Evolutionary conservation across 2,329 filamentous ascomycete species (phyloP), one percentile per base, ranked within the genome.

Genomic region (Ophiostoma piceae): DNA sequence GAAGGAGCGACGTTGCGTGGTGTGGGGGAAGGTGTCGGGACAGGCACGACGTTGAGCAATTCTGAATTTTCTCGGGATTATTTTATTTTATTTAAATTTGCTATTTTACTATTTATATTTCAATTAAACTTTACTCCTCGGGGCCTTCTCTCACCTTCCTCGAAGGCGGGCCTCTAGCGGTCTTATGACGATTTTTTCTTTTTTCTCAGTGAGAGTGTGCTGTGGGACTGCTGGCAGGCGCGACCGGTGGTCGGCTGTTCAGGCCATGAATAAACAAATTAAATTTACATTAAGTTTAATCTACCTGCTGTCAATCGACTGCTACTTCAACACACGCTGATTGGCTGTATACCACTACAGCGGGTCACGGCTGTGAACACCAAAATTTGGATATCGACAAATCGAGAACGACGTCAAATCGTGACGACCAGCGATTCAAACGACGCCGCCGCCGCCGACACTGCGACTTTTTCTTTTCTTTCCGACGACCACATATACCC

Each of bases 11-110:
- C 62, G 62, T 62, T 62, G 64, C 22, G 26, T 54, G 51, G 60
- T 32, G 43, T 71, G 68, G 60, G 66, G 57, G 35, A 65, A 54
- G 54, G 26, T 64, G 67, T 64, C 57, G 39, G 66, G 67, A 54
- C n/a, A 54, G 47, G 65, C 64, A 67, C 41, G 57, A 68, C 54
- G 54, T 65, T 66, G 47, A 69, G 57, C 67, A 67, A 67, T 60
- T 62, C 66, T 68, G 64, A 70, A 70, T 70, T 71, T 73, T 73
- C 66, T 70, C 54, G 57, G 69, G 32, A 57, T 68, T 68, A 70
- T 70, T 71, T 71, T 71, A 64, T 39, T 37, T 37, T n/a, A 37
- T 37, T 64, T 64, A 37, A 64, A 39, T 22, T 62, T 39, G 19
- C 35, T n/a, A 65, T 65, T 51, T 60, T 35, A n/a, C n/a, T 1